Evolutionary conservation across 768 basidiomycete genomes (phyloP).

Genomic region (Xerocomus spinulosus): DNA sequence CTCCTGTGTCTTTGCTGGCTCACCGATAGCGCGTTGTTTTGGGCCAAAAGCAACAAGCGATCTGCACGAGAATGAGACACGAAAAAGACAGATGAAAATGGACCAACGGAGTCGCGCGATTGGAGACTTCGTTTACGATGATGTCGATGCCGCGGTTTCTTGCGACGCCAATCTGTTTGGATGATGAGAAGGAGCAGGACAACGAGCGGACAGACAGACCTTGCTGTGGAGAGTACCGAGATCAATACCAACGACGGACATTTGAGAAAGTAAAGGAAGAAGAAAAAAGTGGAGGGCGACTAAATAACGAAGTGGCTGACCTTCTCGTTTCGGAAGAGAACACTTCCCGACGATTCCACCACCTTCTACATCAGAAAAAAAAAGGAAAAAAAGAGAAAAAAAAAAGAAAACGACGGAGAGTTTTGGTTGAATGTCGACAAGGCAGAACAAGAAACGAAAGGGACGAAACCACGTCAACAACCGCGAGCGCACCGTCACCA

Average conservation of each 20-base stretch:
- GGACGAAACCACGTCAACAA: constrained; percentile 48
- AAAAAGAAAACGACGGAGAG: background rate
- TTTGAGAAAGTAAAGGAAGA: constrained; percentile 28
- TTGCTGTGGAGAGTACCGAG: constrained; percentile 88
- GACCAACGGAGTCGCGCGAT: constrained; percentile 91
- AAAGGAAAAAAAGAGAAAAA: background rate
- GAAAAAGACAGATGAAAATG: background rate
- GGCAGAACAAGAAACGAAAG: constrained; percentile 62
- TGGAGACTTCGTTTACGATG: constrained; percentile 96
- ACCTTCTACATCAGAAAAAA: constrained; percentile 13
- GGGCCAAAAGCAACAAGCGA: constrained; percentile 93
- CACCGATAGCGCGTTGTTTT: constrained; percentile 88
- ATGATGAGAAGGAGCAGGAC: background rate
- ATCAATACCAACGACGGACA: constrained; percentile 96
- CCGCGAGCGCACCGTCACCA: constrained; percentile 66
- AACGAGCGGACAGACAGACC: constrained; percentile 34
- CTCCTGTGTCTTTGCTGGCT: constrained; percentile 95
- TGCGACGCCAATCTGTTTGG: constrained; percentile 82
- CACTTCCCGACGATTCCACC: constrained; percentile 26
- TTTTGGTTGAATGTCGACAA: constrained; percentile 43
- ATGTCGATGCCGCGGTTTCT: constrained; percentile 97
- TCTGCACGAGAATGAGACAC: constrained; percentile 38
- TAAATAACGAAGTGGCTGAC: constrained; percentile 15
- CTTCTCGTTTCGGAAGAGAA: constrained; percentile 19
- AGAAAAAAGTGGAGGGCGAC: background rate